phyloP scores from a whole-genome alignment of 176 grass and related monocot genomes.

The Olyra latifolia region DNA sequence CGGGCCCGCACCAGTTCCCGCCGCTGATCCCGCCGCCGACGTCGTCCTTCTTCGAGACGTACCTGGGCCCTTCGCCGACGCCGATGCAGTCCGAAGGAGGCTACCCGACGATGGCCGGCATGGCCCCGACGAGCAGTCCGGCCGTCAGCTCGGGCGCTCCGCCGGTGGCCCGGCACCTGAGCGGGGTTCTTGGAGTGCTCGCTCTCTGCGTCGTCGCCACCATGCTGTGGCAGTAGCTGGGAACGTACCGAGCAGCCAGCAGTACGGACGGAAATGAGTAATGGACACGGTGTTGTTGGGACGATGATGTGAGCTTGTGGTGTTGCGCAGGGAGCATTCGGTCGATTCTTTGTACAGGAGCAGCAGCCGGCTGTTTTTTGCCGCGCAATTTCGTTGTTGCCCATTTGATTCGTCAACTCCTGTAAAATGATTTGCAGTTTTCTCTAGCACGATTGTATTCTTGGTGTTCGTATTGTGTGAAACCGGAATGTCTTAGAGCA shows the following conservation, averaged over 20 bases:
- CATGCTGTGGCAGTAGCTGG: background rate
- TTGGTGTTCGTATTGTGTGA: background rate
- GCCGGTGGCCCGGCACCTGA: background rate
- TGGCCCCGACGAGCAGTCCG: conserved; percentile 29
- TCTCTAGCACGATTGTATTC: background rate
- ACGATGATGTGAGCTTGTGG: background rate
- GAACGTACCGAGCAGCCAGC: background rate
- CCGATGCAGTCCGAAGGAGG: conserved; percentile 52
- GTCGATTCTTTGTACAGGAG: conserved; percentile 26
- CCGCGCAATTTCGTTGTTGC: background rate
- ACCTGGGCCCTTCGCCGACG: conserved; percentile 57
- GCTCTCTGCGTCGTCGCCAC: background rate
- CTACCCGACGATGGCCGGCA: background rate
- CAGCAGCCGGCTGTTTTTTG: background rate
- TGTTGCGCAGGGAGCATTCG: background rate
- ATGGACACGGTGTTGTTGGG: background rate
- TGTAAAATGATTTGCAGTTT: background rate
- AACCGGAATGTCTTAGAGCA: background rate
- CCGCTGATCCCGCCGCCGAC: conserved; percentile 62
- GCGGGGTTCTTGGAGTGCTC: background rate
- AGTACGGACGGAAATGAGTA: background rate
- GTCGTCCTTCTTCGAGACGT: conserved; percentile 57
- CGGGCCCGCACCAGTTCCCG: conserved; percentile 65
- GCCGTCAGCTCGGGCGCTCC: conserved; percentile 1
- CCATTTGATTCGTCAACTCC: background rate